Percentiles rank a stretch among this genome's conserved stretches.
Conservation (phyloP, 257 asterid genomes). For the Linderniella brevidens region DNA sequence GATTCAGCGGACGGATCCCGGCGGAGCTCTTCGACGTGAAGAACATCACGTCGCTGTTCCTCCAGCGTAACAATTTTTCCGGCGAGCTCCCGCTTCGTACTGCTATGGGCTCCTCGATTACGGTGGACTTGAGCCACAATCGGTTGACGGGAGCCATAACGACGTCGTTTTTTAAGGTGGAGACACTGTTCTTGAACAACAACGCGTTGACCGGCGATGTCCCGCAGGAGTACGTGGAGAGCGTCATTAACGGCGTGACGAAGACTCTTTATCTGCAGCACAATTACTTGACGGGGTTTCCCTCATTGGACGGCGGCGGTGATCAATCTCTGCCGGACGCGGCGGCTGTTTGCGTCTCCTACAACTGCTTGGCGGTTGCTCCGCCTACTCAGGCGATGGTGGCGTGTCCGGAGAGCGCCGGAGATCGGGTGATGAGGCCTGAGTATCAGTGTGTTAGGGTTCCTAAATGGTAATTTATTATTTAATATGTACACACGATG, state of each 20-base stretch:
- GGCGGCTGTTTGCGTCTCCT: constrained; percentile 45
- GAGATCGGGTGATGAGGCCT: constrained; percentile 48
- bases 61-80: constrained; percentile 80
- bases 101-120: no score
- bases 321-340: constrained; percentile 27
- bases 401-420: constrained; percentile 57
- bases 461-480: no score
- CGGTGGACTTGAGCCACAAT: no score
- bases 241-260: constrained; percentile 28
- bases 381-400: constrained; percentile 22
- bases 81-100: constrained; percentile 33
- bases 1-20: constrained; percentile 53
- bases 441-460: constrained; percentile 28
- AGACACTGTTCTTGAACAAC: constrained; percentile 47
- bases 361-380: constrained; percentile 33
- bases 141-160: constrained; percentile 61
- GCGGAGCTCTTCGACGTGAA: constrained; percentile 23
- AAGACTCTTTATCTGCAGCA: constrained; percentile 61
- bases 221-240: constrained; percentile 37
- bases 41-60: constrained; percentile 32
- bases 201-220: constrained; percentile 42
- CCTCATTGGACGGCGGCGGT: constrained; percentile 19
- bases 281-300: constrained; percentile 43
- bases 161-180: constrained; percentile 30
- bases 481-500: no score